Evolutionary conservation across 176 grass and related monocot species (phyloP), one percentile per base, ranked within the genome.

Genomic region (Microstegium vimineum): DNA sequence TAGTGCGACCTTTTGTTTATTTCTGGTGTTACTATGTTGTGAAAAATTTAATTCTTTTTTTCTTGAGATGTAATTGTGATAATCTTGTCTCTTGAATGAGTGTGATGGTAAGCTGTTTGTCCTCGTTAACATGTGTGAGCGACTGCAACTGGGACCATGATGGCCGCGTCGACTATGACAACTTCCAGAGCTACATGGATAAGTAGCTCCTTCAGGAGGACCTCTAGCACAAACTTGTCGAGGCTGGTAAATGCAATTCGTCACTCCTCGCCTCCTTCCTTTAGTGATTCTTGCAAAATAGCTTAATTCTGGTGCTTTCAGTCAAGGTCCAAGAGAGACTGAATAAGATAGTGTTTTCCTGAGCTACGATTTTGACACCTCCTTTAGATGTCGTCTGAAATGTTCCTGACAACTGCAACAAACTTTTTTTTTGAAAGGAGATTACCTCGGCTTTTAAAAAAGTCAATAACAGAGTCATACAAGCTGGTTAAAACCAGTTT

Each of bases 201-300:
- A 87, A 97, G 83, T 91, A 91, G n/a, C 84, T 97, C 69, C 83
- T 97, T 11, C 81, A 91, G 0, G 94, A 97, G 77, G 94, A 97
- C 73, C 86, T 93, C 31, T 93, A 83, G 77, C 88, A 91, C 76
- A 91, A 83, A 30, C 88, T 97, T 69, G 33, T 89, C 83, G 81
- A 93, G 81, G 90, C 88, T 87, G 90, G 90, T 97, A 91, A 91
- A 17, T n/a, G 57, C 17, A 80, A 86, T 64, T 41, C 12, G 17
- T 32, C 25, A n/a, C 56, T 11, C 66, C 36, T 31, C 4, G 14
- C 16, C 8, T 42, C 34, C 7, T 69, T 30, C 43, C 12, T 43
- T n/a, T 27, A 17, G 3, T 41, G 62, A 11, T 60, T 59, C 49
- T 34, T n/a, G 16, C 54, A 10, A 5, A 5, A 10, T 31, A 10